These are phyloP conservation scores for Epicoccum sorghinum DNA, from an alignment of 2,329 filamentous ascomycete species.

Conservation along the genomic window DNA sequence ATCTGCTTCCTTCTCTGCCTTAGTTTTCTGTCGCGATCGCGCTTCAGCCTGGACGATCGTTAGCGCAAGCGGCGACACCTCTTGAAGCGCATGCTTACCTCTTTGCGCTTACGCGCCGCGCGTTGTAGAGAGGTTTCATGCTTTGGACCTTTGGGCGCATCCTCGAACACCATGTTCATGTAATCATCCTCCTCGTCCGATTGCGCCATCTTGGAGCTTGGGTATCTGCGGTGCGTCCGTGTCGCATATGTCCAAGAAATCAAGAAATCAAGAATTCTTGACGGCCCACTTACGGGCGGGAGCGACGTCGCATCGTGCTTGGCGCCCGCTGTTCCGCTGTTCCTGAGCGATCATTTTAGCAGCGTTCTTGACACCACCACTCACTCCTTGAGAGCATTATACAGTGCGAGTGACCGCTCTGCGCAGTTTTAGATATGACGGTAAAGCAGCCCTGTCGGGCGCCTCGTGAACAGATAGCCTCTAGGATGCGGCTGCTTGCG, in stretches of 20 bases:
- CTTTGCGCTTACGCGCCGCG: constrained; percentile 60
- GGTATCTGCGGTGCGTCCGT: background rate
- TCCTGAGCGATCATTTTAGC: background rate
- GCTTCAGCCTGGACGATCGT: constrained; percentile 34
- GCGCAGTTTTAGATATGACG: no score
- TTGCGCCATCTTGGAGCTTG: constrained; percentile 33
- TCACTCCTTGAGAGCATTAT: background rate
- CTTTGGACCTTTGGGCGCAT: constrained; percentile 56
- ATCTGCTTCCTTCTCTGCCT: constrained; percentile 79
- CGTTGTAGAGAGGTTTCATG: constrained; percentile 70
- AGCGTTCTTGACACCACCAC: constrained; percentile 7
- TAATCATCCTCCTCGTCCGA: constrained; percentile 88
- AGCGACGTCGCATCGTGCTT: constrained; percentile 13
- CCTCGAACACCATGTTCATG: constrained; percentile 91
- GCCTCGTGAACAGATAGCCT: no score
- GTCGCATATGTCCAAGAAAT: constrained; percentile 1
- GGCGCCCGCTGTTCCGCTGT: constrained; percentile 13
- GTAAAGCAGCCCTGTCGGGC: no score
- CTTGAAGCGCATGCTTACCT: constrained; percentile 40
- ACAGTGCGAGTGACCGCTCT: no score
- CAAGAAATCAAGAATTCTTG: constrained; percentile 7
- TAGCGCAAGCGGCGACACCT: constrained; percentile 11
- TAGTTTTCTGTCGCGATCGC: constrained; percentile 65
- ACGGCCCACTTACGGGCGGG: constrained; percentile 17
- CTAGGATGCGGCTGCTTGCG: no score